Evolutionary conservation across 176 grass and related monocot genomes (phyloP).

Genomic region (Oryza australiensis): DNA sequence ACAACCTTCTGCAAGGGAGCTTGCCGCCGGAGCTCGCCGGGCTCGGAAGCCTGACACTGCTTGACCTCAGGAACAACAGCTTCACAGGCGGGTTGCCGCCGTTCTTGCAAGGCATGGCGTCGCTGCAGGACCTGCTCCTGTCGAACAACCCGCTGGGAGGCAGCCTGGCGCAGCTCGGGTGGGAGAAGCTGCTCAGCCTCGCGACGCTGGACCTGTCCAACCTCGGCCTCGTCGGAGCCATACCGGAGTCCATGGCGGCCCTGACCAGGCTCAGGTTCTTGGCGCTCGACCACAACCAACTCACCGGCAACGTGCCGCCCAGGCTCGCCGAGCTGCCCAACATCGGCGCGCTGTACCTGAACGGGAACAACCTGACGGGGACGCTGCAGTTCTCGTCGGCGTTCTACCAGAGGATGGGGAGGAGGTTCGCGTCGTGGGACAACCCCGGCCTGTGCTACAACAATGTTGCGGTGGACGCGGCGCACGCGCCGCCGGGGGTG

Average conservation of each 20-base stretch:
- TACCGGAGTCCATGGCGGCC: conserved; percentile 61
- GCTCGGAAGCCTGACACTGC: conserved; percentile 52
- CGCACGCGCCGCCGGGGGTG: conserved; percentile 37
- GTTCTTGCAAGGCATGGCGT: conserved; percentile 44
- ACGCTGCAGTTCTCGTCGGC: conserved; percentile 54
- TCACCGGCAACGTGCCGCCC: conserved; percentile 55
- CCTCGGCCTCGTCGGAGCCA: conserved; percentile 40
- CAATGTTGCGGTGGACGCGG: conserved; percentile 9
- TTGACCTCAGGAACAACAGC: conserved; percentile 92
- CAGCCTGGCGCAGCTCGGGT: conserved; percentile 26
- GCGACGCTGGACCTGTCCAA: conserved; percentile 75
- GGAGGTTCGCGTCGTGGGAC: conserved; percentile 88
- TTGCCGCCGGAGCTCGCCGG: conserved; percentile 60
- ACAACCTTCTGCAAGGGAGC: conserved; percentile 54
- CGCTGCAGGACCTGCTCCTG: conserved; percentile 78
- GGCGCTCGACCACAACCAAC: conserved; percentile 72
- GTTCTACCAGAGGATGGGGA: conserved; percentile 79
- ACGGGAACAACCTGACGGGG: conserved; percentile 83
- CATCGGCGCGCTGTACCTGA: conserved; percentile 82
- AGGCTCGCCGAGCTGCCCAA: conserved; percentile 54
- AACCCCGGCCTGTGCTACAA: conserved; percentile 78
- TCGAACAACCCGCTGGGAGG: conserved; percentile 76
- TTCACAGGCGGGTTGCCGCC: conserved; percentile 44
- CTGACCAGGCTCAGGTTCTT: conserved; percentile 67
- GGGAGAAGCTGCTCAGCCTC: conserved; percentile 49